Evolutionary conservation across 192 early-diverging fungal genomes (phyloP).

Genomic region (Gonapodya prolifera): DNA sequence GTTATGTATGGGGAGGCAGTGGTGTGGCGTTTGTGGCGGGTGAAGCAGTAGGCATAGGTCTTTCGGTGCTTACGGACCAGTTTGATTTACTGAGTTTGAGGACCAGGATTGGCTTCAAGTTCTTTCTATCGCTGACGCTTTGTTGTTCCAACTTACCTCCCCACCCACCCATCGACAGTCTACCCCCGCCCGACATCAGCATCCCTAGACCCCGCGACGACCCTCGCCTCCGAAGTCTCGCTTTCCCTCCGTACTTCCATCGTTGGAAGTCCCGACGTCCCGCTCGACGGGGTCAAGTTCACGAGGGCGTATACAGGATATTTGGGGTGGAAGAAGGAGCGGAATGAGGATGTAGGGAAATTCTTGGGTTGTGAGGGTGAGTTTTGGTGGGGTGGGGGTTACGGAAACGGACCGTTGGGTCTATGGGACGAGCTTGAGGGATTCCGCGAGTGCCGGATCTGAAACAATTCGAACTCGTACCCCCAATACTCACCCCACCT

Average conservation of each 20-base stretch:
- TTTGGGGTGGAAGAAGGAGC: slow-evolving; percentile 7
- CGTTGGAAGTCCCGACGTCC: slow-evolving; percentile 3
- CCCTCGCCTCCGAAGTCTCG: slow-evolving; percentile 3
- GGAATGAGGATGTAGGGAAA: slow-evolving; percentile 1
- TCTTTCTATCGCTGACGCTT: background rate
- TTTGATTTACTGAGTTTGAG: slow-evolving; percentile 32
- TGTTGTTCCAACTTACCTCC: no score
- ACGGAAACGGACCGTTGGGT: slow-evolving; percentile 27
- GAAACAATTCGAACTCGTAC: slow-evolving; percentile 9
- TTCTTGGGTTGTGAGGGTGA: no score
- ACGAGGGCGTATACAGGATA: slow-evolving; percentile 1
- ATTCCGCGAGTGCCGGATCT: background rate
- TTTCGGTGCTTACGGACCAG: slow-evolving; percentile 25
- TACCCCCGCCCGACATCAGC: background rate
- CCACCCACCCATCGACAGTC: background rate
- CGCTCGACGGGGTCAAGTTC: slow-evolving; percentile 6
- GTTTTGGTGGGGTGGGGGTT: slow-evolving; percentile 17
- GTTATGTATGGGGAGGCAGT: background rate
- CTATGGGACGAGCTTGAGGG: slow-evolving; percentile 20
- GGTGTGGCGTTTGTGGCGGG: background rate
- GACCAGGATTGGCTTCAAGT: slow-evolving; percentile 23
- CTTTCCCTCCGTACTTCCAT: slow-evolving; percentile 2
- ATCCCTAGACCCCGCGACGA: background rate
- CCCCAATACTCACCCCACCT: slow-evolving; percentile 23
- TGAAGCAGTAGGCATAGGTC: slow-evolving; percentile 28